Evolutionary conservation across 441 rosid genomes (phyloP), one percentile per base, ranked within the genome.

Genomic region (Populus hybrid): DNA sequence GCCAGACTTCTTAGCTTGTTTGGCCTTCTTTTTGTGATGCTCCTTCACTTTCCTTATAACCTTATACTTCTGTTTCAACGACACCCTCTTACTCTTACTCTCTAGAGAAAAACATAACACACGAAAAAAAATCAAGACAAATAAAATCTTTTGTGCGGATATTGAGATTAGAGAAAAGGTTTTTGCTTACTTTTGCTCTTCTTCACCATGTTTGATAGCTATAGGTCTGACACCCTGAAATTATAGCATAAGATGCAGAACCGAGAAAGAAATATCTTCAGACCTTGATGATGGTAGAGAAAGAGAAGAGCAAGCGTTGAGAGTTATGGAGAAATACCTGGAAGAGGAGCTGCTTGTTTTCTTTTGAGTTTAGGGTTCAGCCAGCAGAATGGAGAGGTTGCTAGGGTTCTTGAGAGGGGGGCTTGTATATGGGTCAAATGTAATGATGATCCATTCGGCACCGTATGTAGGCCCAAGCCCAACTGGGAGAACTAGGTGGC

Each of bases 1-100:
- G 8, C 91, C 94, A 23, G 89, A 88, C 81, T 94, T 96, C 80
- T 94, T 94, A 46, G 98, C 98, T 69, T 94, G 97, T 84, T 96
- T 94, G 6, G 98, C 95, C 81, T 94, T 92, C 92, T 96, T 96
- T 79, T 85, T 90, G 78, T 96, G 99, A 79, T 94, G 98, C 86
- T 94, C 94, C 79, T 93, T 96, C 59, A 96, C 99, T 85, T 94
- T 96, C 87, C 81, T 89, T 54, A 96, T 73, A 57, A 96, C 85
- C 91, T 96, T 94, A 86, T 93, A 81, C 86, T 94, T 96, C 90
- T 93, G 88, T 86, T 81, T 91, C 86, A 93, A 83, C 20, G 99
- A 36, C 26, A 94, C 87, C 79, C 99, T 90, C 88, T 93, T 96
- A 81, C 98, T 94, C 89, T 94, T 94, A 73, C 99, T 94, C 92